Conservation (phyloP, 352 stramenopile species). For the Pythium sukuiense region DNA sequence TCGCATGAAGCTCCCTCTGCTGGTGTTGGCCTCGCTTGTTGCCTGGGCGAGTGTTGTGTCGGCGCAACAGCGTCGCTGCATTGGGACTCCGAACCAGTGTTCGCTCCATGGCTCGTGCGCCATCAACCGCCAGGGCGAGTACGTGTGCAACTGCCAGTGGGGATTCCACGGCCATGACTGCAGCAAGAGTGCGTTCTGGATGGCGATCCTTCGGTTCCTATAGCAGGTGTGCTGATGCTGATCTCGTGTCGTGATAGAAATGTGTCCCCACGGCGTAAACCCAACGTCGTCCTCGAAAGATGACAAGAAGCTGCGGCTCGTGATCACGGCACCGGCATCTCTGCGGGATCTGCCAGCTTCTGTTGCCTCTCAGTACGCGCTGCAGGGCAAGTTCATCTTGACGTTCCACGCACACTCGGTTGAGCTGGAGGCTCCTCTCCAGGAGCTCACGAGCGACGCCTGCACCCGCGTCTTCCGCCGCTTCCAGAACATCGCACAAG, state of each 20-base stretch:
- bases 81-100: conserved; percentile 62
- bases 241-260: conserved; percentile 39
- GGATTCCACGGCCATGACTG: conserved; percentile 63
- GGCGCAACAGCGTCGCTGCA: conserved; percentile 35
- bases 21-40: background rate
- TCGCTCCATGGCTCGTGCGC: conserved; percentile 65
- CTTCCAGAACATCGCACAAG: conserved; percentile 69
- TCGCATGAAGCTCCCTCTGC: background rate
- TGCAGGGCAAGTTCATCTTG: conserved; percentile 49
- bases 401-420: conserved; percentile 71
- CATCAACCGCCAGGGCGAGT: conserved; percentile 59
- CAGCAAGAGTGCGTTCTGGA: conserved; percentile 57
- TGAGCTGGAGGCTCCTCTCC: conserved; percentile 58
- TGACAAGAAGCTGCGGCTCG: conserved; percentile 55
- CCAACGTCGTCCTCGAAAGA: conserved; percentile 38
- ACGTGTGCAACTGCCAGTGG: conserved; percentile 83
- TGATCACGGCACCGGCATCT: conserved; percentile 27
- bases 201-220: background rate
- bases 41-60: background rate
- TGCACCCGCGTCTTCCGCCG: conserved; percentile 63
- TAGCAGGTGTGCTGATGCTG: too few species aligned
- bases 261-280: conserved; percentile 71
- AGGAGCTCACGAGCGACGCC: conserved; percentile 48
- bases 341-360: conserved; percentile 5
- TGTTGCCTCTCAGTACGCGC: conserved; percentile 16